Percentiles rank a stretch among this genome's conserved stretches.
phyloP scores from a whole-genome alignment of 2,329 filamentous ascomycete species.

The Botrytis squamosa region DNA sequence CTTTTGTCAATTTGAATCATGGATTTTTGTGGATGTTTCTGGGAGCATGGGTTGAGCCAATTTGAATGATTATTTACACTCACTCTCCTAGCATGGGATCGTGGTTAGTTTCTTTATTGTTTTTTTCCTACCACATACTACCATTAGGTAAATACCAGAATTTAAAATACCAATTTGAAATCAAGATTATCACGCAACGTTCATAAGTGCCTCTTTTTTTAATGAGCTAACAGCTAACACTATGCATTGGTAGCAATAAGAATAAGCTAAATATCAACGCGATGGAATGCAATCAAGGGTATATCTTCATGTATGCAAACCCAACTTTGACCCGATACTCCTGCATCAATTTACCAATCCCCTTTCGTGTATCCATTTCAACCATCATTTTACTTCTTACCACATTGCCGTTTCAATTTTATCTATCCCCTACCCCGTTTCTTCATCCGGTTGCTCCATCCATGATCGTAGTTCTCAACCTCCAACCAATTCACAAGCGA shows the following conservation, averaged over 20 bases:
- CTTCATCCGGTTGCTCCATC: background rate
- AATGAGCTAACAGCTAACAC: background rate
- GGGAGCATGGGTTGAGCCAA: background rate
- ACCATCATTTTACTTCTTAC: background rate
- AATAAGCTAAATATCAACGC: background rate
- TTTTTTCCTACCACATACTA: background rate
- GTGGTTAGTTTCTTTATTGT: background rate
- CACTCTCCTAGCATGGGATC: background rate
- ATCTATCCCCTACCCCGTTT: background rate
- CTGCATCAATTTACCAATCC: background rate
- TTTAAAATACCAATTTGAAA: background rate
- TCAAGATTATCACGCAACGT: background rate
- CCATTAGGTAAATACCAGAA: background rate
- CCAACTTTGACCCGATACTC: conserved; percentile 12
- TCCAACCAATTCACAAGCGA: background rate
- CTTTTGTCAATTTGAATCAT: conserved; percentile 1
- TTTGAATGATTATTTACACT: background rate
- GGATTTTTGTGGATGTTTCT: background rate
- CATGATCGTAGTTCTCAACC: background rate
- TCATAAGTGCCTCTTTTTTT: background rate
- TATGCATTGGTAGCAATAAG: conserved; percentile 1
- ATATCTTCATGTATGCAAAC: conserved; percentile 13
- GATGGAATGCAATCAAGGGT: conserved; percentile 13
- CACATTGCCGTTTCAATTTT: background rate
- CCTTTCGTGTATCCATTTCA: background rate